Conservation (phyloP, 2,329 filamentous ascomycete genomes). For the Peltaster fructicola region DNA sequence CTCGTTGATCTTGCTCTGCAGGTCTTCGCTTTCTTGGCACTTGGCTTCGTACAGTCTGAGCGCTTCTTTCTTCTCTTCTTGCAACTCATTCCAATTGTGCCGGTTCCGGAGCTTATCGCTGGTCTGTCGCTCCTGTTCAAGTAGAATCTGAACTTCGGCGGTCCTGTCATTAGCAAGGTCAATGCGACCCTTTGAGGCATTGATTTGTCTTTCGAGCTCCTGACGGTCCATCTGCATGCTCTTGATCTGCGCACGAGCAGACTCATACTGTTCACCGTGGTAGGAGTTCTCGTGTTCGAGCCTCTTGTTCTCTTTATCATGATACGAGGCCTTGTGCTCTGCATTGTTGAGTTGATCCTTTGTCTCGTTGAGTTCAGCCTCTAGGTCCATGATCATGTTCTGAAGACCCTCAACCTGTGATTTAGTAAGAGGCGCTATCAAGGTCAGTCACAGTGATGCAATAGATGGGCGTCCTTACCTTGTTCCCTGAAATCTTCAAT, state of each 20-base stretch:
- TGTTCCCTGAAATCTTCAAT: too few species aligned
- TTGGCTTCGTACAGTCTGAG: background rate
- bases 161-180: constrained; percentile 2
- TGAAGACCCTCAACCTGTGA: too few species aligned
- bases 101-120: background rate
- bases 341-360: constrained; percentile 2
- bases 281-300: constrained; percentile 1
- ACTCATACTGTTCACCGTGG: constrained; percentile 1
- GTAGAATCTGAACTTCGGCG: too few species aligned
- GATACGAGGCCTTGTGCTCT: constrained; percentile 1
- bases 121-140: background rate
- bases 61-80: constrained; percentile 1
- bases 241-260: constrained; percentile 2
- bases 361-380: constrained; percentile 1
- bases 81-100: background rate
- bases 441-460: too few species aligned
- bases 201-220: constrained; percentile 4
- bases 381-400: constrained; percentile 2
- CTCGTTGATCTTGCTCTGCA: background rate
- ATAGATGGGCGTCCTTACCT: too few species aligned
- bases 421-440: too few species aligned
- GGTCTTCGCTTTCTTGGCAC: constrained; percentile 1
- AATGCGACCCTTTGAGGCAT: constrained; percentile 3
- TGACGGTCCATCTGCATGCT: constrained; percentile 3
- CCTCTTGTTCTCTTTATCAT: constrained; percentile 1